Percentiles rank a stretch among this genome's conserved stretches.
Evolutionary conservation across 1,139 yeast species (phyloP).

Genomic region (Yamadazyma epiphylla): DNA sequence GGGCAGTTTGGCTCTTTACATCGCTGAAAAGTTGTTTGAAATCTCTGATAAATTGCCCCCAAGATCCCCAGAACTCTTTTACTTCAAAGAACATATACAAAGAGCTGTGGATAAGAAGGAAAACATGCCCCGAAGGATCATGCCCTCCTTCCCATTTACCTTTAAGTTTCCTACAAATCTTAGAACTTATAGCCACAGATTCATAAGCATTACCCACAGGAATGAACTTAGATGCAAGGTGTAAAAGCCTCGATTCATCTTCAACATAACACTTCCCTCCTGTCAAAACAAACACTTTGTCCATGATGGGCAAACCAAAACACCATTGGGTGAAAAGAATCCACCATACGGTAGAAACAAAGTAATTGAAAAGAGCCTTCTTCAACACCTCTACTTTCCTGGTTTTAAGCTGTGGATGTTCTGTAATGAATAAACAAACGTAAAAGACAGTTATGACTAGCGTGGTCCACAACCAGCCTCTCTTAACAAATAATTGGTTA

Average conservation of each 20-base stretch:
- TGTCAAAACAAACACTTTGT: constrained; percentile 67
- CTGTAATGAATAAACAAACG: constrained; percentile 10
- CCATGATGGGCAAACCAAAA: constrained; percentile 88
- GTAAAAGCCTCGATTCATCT: constrained; percentile 5
- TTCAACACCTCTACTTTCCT: constrained; percentile 7
- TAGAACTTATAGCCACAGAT: constrained; percentile 34
- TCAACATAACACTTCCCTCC: constrained; percentile 72
- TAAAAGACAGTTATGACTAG: constrained; percentile 27
- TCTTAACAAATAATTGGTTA: constrained; percentile 73
- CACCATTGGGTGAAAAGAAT: constrained; percentile 82
- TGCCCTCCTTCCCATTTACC: constrained; percentile 92
- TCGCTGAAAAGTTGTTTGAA: constrained; percentile 2
- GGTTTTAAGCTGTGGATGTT: constrained; percentile 9
- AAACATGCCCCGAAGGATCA: constrained; percentile 95
- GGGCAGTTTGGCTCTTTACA: too few species aligned
- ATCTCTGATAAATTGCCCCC: constrained; percentile 9
- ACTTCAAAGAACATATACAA: constrained; percentile 69
- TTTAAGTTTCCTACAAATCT: constrained; percentile 54
- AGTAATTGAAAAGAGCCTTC: constrained; percentile 35
- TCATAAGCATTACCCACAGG: constrained; percentile 12
- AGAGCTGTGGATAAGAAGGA: constrained; percentile 69
- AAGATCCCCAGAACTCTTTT: constrained; percentile 35
- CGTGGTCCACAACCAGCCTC: constrained; percentile 94
- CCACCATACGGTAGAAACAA: constrained; percentile 73
- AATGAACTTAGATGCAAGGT: background rate